A percentile compares a stretch with the other conserved stretches of the same genome.
Conservation (phyloP, 1,284 basidiomycete genomes). For the Kwoniella shivajii region DNA sequence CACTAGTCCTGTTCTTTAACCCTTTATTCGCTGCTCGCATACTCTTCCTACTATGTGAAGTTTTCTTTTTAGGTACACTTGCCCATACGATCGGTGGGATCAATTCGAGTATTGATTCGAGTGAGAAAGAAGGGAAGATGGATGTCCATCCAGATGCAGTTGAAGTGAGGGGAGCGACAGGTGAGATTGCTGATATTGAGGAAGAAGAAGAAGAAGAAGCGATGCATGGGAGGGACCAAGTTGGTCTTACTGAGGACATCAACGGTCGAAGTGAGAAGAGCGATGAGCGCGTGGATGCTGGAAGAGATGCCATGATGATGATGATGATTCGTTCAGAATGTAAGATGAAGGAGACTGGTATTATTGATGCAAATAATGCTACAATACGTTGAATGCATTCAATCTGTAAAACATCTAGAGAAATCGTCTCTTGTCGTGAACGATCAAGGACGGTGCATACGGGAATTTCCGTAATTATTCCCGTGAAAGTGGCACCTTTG, state of each 20-base stretch:
- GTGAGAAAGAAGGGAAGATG: constrained; percentile 28
- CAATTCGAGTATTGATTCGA: constrained; percentile 69
- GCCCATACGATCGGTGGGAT: constrained; percentile 87
- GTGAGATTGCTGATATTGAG: constrained; percentile 10
- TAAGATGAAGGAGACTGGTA: too few species aligned
- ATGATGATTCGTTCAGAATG: too few species aligned
- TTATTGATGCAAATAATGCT: too few species aligned
- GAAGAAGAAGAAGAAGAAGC: constrained; percentile 26
- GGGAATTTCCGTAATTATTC: too few species aligned
- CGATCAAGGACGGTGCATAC: too few species aligned
- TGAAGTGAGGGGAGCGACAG: constrained; percentile 7
- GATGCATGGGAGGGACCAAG: constrained; percentile 35
- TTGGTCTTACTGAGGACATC: constrained; percentile 15
- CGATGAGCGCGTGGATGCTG: background rate
- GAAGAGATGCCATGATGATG: constrained; percentile 4
- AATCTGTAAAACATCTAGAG: too few species aligned
- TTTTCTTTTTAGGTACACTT: constrained; percentile 87
- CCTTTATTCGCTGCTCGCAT: constrained; percentile 96
- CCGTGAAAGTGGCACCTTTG: too few species aligned
- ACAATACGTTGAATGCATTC: too few species aligned
- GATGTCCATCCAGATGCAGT: constrained; percentile 16
- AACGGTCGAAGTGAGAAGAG: constrained; percentile 8
- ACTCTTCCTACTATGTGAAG: constrained; percentile 89
- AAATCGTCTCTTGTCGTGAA: too few species aligned
- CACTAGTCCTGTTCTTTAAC: constrained; percentile 89